These are phyloP conservation scores for Ajuga chamaepitys DNA, from an alignment of 257 asterid species.

Conservation along the genomic window DNA sequence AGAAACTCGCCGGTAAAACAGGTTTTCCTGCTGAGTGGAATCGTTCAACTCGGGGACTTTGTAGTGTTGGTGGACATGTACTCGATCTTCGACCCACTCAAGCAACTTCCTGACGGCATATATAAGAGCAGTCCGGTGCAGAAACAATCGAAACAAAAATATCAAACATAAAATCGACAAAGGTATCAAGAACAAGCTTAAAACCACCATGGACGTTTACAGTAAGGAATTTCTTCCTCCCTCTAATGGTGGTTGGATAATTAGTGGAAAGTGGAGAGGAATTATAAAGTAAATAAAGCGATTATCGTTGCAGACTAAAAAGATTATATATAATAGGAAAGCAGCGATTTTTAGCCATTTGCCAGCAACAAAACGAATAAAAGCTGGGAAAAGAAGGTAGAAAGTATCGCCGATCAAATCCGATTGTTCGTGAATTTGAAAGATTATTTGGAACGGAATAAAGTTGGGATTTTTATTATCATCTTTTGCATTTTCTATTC, in stretches of 20 bases:
- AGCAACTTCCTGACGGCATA: conserved; percentile 35
- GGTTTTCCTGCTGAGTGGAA: conserved; percentile 44
- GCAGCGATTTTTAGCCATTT: neutral
- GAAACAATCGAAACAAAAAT: conserved; percentile 37
- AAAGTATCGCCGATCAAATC: neutral
- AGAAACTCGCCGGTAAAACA: conserved; percentile 39
- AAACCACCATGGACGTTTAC: conserved; percentile 24
- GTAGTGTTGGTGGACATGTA: conserved; percentile 62
- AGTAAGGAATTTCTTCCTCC: neutral
- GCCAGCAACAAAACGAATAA: neutral
- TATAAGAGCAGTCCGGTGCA: conserved; percentile 67
- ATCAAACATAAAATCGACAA: conserved; percentile 11
- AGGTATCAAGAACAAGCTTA: conserved; percentile 16
- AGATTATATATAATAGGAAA: neutral
- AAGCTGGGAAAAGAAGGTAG: neutral
- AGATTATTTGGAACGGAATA: neutral
- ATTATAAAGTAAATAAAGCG: neutral
- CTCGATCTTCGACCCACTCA: conserved; percentile 47
- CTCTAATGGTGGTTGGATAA: no score
- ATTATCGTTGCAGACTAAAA: neutral
- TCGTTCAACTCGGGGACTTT: conserved; percentile 56
- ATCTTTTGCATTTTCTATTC: neutral
- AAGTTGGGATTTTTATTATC: neutral
- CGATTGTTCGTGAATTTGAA: neutral
- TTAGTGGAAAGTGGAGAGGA: neutral